These are phyloP conservation scores for Myxozyma udenii DNA, from an alignment of 805 yeast genomes.

Conservation along the genomic window DNA sequence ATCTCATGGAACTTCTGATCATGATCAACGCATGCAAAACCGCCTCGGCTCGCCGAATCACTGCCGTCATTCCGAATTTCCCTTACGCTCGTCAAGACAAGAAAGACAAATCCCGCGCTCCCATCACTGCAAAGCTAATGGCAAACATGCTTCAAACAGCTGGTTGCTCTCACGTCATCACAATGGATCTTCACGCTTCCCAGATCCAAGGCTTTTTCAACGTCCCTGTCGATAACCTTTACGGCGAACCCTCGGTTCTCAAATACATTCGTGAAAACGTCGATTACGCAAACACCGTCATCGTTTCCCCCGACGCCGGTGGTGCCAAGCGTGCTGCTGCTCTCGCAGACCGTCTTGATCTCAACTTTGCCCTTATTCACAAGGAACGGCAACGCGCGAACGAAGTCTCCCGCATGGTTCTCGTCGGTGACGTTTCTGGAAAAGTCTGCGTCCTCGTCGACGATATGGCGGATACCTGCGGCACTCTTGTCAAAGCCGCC, in stretches of 20 bases:
- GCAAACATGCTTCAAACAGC: conserved; percentile 90
- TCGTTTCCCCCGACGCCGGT: conserved; percentile 98
- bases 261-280: conserved; percentile 70
- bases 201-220: conserved; percentile 96
- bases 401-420: conserved; percentile 90
- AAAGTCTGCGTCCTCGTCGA: conserved; percentile 85
- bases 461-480: conserved; percentile 99
- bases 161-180: conserved; percentile 92
- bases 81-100: conserved; percentile 98
- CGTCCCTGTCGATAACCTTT: conserved; percentile 92
- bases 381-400: conserved; percentile 94
- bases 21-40: conserved; percentile 91
- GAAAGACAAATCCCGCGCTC: conserved; percentile 93
- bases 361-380: conserved; percentile 92
- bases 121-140: conserved; percentile 89
- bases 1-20: conserved; percentile 79
- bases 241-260: conserved; percentile 89
- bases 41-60: conserved; percentile 92
- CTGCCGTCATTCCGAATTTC: conserved; percentile 92
- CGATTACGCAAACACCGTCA: conserved; percentile 57
- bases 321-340: conserved; percentile 97
- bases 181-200: conserved; percentile 95
- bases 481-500: conserved; percentile 92
- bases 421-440: conserved; percentile 88
- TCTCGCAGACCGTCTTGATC: conserved; percentile 84